phyloP scores from a whole-genome alignment of 345 rosid genomes.

The Eucalyptus leucophloia region DNA sequence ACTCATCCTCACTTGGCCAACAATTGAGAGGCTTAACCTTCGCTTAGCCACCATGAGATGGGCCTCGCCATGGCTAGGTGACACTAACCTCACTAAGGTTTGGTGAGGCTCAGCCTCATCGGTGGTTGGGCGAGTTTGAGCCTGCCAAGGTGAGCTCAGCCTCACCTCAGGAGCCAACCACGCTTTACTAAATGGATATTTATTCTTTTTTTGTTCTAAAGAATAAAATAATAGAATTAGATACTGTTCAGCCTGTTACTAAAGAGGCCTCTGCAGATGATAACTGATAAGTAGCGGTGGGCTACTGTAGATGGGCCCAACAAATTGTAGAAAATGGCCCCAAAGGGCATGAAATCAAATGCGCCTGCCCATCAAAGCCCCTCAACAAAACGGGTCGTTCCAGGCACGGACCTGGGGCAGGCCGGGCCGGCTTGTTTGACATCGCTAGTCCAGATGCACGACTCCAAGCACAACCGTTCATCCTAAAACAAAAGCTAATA shows the following conservation, averaged over 20 bases:
- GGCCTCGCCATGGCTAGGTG: too few species aligned
- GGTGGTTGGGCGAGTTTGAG: too few species aligned
- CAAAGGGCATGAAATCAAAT: not conserved
- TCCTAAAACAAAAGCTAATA: not conserved
- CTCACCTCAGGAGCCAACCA: rapidly evolving
- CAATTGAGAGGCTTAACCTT: too few species aligned
- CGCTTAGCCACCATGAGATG: too few species aligned
- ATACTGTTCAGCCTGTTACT: not conserved
- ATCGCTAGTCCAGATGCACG: not conserved
- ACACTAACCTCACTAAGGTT: rapidly evolving
- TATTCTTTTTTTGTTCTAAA: too few species aligned
- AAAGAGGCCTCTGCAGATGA: not conserved
- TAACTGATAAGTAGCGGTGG: not conserved
- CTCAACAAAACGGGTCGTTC: not conserved
- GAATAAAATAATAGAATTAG: too few species aligned
- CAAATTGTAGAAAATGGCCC: not conserved
- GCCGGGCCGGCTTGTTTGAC: not conserved
- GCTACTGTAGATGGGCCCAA: not conserved
- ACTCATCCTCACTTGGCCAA: too few species aligned
- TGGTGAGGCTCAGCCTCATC: too few species aligned
- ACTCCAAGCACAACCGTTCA: not conserved
- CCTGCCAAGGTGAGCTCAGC: too few species aligned
- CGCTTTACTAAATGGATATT: too few species aligned
- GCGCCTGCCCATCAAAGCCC: not conserved
- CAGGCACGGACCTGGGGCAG: not conserved